Evolutionary conservation across 1,284 basidiomycete species (phyloP).

Genomic region (Psilocybe mexicana): DNA sequence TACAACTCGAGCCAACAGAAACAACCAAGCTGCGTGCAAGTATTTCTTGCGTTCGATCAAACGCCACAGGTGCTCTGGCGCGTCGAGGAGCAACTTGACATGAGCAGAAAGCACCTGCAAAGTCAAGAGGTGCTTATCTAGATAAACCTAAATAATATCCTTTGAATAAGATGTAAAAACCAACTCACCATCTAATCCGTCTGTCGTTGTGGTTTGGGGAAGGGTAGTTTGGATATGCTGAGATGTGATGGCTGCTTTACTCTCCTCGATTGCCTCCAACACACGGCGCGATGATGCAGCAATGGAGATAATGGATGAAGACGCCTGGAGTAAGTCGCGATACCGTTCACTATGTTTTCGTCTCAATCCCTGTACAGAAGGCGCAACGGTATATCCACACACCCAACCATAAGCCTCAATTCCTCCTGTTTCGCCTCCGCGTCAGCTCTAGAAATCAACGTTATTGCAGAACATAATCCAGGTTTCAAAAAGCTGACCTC

Average conservation of each 20-base stretch:
- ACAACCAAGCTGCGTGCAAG: constrained; percentile 83
- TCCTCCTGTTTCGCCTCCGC: constrained; percentile 92
- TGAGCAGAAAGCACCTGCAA: constrained; percentile 83
- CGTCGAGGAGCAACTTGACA: constrained; percentile 83
- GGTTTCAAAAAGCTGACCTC: constrained; percentile 44
- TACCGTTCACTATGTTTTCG: constrained; percentile 86
- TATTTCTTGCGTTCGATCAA: constrained; percentile 78
- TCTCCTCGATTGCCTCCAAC: constrained; percentile 58
- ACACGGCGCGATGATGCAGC: constrained; percentile 66
- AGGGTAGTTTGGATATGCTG: constrained; percentile 46
- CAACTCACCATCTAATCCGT: constrained; percentile 50
- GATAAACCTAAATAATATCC: not conserved
- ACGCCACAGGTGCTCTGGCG: constrained; percentile 87
- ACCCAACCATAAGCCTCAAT: constrained; percentile 94
- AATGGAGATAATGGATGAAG: constrained; percentile 83
- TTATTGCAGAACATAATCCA: not conserved
- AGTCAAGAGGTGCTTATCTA: constrained; percentile 68
- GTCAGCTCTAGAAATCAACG: constrained; percentile 56
- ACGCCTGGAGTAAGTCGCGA: constrained; percentile 89
- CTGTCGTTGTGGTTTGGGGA: constrained; percentile 37
- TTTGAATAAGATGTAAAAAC: not conserved
- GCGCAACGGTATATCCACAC: constrained; percentile 38
- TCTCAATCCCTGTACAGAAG: constrained; percentile 1
- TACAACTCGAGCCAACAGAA: constrained; percentile 82
- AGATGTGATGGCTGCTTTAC: constrained; percentile 51